Percentiles rank a stretch among this genome's conserved stretches.
These are phyloP conservation scores for Alisma plantagoaquatica DNA, from an alignment of 106 monocot species.

Conservation along the genomic window DNA sequence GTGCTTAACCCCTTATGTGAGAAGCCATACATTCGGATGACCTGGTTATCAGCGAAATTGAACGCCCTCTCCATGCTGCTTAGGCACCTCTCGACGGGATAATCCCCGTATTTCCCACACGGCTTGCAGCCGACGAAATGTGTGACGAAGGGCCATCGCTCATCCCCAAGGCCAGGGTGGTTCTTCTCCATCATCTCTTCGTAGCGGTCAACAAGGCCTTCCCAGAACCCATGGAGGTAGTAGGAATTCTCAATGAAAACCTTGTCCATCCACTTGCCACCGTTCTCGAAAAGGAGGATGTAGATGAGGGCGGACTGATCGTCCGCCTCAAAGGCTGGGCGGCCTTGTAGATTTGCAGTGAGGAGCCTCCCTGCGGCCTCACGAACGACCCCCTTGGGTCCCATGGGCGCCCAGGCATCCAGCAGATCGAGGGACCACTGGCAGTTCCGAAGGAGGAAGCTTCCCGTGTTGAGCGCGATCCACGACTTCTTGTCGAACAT, in stretches of 20 bases:
- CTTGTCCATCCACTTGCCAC: slow-evolving; percentile 31
- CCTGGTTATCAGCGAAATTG: slow-evolving; percentile 71
- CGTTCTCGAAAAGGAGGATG: slow-evolving; percentile 28
- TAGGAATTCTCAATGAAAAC: slow-evolving; percentile 38
- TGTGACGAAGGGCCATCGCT: slow-evolving; percentile 56
- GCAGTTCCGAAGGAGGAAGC: slow-evolving; percentile 46
- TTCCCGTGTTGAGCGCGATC: slow-evolving; percentile 54
- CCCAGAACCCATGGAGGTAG: slow-evolving; percentile 50
- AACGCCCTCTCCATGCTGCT: slow-evolving; percentile 57
- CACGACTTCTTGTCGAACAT: slow-evolving; percentile 48
- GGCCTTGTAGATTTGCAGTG: slow-evolving; percentile 34
- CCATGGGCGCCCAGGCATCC: slow-evolving; percentile 62
- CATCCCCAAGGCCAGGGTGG: slow-evolving; percentile 50
- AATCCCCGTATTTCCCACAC: slow-evolving; percentile 53
- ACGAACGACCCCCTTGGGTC: slow-evolving; percentile 29
- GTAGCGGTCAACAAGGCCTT: slow-evolving; percentile 49
- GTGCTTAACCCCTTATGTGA: slow-evolving; percentile 30
- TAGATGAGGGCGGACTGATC: slow-evolving; percentile 61
- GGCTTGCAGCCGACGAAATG: slow-evolving; percentile 68
- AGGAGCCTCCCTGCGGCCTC: slow-evolving; percentile 36
- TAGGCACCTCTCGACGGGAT: slow-evolving; percentile 45
- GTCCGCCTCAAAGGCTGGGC: slow-evolving; percentile 56
- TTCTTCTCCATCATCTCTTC: slow-evolving; percentile 60
- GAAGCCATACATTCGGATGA: slow-evolving; percentile 49
- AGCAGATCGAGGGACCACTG: slow-evolving; percentile 58